Conservation (phyloP, 331 rosid genomes). For the Spiraea crenata region DNA sequence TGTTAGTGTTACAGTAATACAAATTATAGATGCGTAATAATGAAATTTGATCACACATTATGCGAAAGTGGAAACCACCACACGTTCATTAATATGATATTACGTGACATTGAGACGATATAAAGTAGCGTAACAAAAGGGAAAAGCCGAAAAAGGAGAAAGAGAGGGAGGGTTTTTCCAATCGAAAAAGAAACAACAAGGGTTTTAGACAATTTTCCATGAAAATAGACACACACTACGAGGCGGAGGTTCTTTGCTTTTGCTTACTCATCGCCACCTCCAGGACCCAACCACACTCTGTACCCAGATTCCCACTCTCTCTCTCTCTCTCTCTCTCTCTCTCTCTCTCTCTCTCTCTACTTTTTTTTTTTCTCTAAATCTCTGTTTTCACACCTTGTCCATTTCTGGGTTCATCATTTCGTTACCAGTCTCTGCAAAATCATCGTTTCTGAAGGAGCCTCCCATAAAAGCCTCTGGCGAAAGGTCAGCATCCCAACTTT, state of each 20-base stretch:
- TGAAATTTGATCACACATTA: no score
- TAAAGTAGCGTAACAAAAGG: no score
- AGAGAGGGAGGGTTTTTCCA: background rate
- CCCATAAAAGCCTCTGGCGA: conserved; percentile 18
- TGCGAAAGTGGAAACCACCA: no score
- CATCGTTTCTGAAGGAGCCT: conserved; percentile 21
- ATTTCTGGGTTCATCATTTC: background rate
- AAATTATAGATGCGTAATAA: no score
- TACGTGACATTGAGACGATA: no score
- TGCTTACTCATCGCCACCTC: background rate
- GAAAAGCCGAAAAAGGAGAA: background rate
- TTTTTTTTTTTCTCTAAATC: background rate
- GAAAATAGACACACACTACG: conserved; percentile 36
- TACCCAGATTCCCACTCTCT: conserved; percentile 22
- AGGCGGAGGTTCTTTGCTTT: conserved; percentile 41
- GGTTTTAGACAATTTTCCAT: background rate
- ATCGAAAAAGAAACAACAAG: background rate
- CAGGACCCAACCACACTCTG: conserved; percentile 12
- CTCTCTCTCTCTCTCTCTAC: background rate
- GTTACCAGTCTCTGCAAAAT: conserved; percentile 27
- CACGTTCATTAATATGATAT: no score
- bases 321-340: conserved; percentile 8
- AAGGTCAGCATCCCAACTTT: background rate
- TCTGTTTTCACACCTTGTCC: background rate
- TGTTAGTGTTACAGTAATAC: no score